phyloP scores from a whole-genome alignment of 1,284 basidiomycete genomes.

The Austropuccinia psidii region DNA sequence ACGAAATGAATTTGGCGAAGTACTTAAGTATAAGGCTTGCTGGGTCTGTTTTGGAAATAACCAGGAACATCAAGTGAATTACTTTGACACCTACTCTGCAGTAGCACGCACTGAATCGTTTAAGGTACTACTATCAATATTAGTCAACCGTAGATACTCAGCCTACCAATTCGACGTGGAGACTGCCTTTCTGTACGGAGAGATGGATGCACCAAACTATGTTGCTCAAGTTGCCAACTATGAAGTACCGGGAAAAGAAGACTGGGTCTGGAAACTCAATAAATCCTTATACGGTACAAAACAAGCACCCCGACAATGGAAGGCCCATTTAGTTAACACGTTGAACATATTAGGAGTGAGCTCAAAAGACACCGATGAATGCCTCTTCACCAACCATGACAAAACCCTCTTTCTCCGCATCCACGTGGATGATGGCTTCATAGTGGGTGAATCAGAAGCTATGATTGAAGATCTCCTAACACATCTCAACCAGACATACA shows the following conservation, averaged over 20 bases:
- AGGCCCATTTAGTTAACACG: neutral
- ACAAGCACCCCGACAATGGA: neutral
- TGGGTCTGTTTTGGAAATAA: slow-evolving; percentile 12
- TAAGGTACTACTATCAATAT: neutral
- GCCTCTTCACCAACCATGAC: neutral
- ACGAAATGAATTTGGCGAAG: neutral
- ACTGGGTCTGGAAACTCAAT: neutral
- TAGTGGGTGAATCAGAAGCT: neutral
- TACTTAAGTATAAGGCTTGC: neutral
- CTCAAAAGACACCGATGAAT: neutral
- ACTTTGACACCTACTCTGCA: neutral
- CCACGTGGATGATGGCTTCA: neutral
- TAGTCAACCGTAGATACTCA: neutral
- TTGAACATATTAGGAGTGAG: neutral
- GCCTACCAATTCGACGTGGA: slow-evolving; percentile 4
- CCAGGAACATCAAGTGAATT: neutral
- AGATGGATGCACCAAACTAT: neutral
- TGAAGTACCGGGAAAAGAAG: neutral
- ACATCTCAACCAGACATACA: neutral
- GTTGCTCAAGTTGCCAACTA: neutral
- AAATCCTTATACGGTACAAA: slow-evolving; percentile 13
- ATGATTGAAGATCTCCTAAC: neutral
- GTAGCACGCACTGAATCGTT: neutral
- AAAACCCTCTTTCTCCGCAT: neutral
- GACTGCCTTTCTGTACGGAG: slow-evolving; percentile 5